Percentiles rank a stretch among this genome's conserved stretches.
phyloP scores from a whole-genome alignment of 768 basidiomycete genomes.

The Filobasidium floriforme region DNA sequence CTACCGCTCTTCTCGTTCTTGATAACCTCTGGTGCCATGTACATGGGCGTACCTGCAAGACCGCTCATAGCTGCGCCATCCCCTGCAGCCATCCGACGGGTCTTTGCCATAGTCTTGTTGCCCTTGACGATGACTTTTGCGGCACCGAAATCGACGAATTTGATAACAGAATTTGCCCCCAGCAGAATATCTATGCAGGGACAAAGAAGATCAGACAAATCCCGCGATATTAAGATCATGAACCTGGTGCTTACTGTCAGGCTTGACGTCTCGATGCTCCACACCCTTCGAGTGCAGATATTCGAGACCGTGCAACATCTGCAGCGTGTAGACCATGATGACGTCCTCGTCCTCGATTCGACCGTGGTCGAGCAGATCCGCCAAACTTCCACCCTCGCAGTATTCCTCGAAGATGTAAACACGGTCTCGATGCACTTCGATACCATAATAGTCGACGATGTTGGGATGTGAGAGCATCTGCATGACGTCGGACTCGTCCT shows the following conservation, averaged over 20 bases:
- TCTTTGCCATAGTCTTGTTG: conserved; percentile 64
- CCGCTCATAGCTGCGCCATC: conserved; percentile 56
- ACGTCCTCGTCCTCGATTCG: conserved; percentile 94
- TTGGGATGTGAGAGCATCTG: conserved; percentile 95
- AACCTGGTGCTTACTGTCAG: conserved; percentile 68
- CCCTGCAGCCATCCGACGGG: conserved; percentile 50
- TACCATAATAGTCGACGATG: conserved; percentile 96
- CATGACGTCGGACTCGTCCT: conserved; percentile 95
- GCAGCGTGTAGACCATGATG: conserved; percentile 89
- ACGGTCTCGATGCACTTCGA: conserved; percentile 96
- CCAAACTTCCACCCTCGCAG: conserved; percentile 90
- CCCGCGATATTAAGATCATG: not conserved
- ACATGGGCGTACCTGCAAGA: conserved; percentile 96
- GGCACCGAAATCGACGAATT: conserved; percentile 91
- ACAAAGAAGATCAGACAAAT: conserved; percentile 15
- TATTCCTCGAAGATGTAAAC: conserved; percentile 99
- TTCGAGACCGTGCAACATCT: conserved; percentile 87
- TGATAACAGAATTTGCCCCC: conserved; percentile 63
- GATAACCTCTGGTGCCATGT: conserved; percentile 98
- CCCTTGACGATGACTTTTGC: conserved; percentile 84
- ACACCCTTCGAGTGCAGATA: conserved; percentile 90
- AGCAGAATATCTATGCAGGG: conserved; percentile 68
- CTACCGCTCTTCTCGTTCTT: conserved; percentile 81
- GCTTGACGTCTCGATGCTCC: conserved; percentile 94
- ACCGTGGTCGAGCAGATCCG: conserved; percentile 79